A percentile compares a stretch with the other conserved stretches of the same genome.
Conservation (phyloP, 1,284 basidiomycete genomes). For the Cystobasidium pallidum region DNA sequence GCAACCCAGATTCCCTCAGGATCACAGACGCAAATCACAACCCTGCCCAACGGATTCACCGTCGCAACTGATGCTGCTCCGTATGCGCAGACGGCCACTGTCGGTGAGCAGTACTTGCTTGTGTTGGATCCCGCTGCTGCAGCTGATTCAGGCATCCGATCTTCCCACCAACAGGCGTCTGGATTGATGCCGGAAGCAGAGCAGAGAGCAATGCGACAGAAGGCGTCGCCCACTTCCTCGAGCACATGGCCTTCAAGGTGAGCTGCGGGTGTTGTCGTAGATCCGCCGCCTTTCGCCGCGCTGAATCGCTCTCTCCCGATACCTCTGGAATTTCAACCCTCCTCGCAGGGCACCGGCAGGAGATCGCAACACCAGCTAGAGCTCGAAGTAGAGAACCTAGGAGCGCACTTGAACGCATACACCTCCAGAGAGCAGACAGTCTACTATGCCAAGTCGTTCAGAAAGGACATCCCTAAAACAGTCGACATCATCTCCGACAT, state of each 20-base stretch:
- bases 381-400: conserved; percentile 97
- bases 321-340: not conserved
- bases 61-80: conserved; percentile 74
- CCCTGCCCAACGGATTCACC: conserved; percentile 88
- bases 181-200: conserved; percentile 97
- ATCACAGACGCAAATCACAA: conserved; percentile 76
- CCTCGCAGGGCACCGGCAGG: conserved; percentile 78
- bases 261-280: too few relatives aligned
- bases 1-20: conserved; percentile 74
- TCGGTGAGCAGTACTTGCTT: conserved; percentile 62
- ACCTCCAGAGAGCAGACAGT: conserved; percentile 99
- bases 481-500: conserved; percentile 99
- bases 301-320: too few relatives aligned
- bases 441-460: conserved; percentile 99
- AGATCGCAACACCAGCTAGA: conserved; percentile 91
- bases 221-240: conserved; percentile 97
- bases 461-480: conserved; percentile 86
- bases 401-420: conserved; percentile 97
- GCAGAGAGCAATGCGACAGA: conserved; percentile 89
- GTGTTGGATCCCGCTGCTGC: too few relatives aligned
- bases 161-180: conserved; percentile 64
- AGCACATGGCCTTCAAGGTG: conserved; percentile 77
- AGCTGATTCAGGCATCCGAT: too few relatives aligned
- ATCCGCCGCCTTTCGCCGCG: too few relatives aligned
- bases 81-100: conserved; percentile 94